Percentiles rank a stretch among this genome's conserved stretches.
phyloP scores from a whole-genome alignment of 257 asterid genomes.

The Linderniella brevidens region DNA sequence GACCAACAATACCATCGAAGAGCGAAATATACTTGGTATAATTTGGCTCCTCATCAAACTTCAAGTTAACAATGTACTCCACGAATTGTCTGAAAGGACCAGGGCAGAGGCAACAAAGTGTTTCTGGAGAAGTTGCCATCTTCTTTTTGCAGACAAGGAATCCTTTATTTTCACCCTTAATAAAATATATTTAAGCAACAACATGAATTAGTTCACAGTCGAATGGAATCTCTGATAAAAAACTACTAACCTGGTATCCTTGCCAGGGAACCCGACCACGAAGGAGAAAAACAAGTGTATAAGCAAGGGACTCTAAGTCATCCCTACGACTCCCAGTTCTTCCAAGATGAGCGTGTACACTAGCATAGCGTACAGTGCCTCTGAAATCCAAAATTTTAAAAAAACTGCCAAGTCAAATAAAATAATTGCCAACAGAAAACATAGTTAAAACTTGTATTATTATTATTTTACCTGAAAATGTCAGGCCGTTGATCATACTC shows the following conservation, averaged over 20 bases:
- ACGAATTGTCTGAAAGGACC: slow-evolving; percentile 33
- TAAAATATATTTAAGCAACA: slow-evolving; percentile 7
- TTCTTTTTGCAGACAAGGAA: slow-evolving; percentile 46
- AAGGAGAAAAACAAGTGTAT: slow-evolving; percentile 38
- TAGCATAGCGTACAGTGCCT: slow-evolving; percentile 50
- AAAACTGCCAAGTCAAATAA: neutral
- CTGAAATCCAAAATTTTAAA: slow-evolving; percentile 19
- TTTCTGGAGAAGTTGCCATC: slow-evolving; percentile 42
- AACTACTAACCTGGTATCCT: slow-evolving; percentile 36
- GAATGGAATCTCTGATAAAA: neutral
- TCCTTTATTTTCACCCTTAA: slow-evolving; percentile 39
- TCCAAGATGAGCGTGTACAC: slow-evolving; percentile 55
- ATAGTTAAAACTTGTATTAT: neutral
- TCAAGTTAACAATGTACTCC: slow-evolving; percentile 35
- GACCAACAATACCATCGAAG: slow-evolving; percentile 43
- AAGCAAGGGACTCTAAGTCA: slow-evolving; percentile 53
- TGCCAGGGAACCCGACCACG: slow-evolving; percentile 57
- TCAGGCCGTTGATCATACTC: slow-evolving; percentile 69
- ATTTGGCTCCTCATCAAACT: slow-evolving; percentile 50
- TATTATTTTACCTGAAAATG: slow-evolving; percentile 38
- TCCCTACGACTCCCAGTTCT: slow-evolving; percentile 55
- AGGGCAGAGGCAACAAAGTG: slow-evolving; percentile 36
- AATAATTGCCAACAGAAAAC: neutral
- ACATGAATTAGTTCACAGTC: neutral
- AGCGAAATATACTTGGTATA: slow-evolving; percentile 36